Evolutionary conservation across 192 early-diverging fungal species (phyloP), one percentile per base, ranked within the genome.

Genomic region (Polychytrium aggregatum): DNA sequence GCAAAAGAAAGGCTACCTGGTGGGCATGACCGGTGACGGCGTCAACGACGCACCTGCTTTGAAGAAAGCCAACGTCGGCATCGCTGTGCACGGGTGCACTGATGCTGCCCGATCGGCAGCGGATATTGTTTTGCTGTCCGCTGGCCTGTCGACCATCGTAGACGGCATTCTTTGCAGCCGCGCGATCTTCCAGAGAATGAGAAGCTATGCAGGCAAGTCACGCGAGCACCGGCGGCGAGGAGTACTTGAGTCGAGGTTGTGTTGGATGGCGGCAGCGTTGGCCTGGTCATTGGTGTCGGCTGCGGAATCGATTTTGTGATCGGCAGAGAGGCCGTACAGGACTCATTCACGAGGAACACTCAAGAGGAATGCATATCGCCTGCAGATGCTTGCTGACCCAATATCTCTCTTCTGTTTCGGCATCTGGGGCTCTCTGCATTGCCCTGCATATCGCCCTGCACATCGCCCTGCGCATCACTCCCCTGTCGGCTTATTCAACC

Each of bases 1-100:
- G 43, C 90, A 97, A 70, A 84, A 89, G 49, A 74, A 78, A 52
- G 88, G 84, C 37, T 82, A 85, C 63, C 68, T 90, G n/a, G 86
- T 88, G 35, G 90, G 87, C 58, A 95, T 97, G 92, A 95, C 92
- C 34, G 93, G 93, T 60, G 92, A 92, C 68, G 90, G 91, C 67
- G 88, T 92, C 41, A 97, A 97, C 63, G 94, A 97, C 65, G 94
- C 94, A 14, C 94, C 94, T 11, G 94, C 94, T 17, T 69, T 97
- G 24, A 96, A 96, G 71, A 94, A 94, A 76, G 90, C 90, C 48
- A 86, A 94, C 60, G 90, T 97, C 46, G 93, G 93, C 52, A 97
- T 97, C 67, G 92, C 92, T 37, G 89, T 97, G 41, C 81, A 90
- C 40, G 88, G 87, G 48, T 89, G 90, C 68, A 97, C 92, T 1